phyloP scores from a whole-genome alignment of 345 rosid species.

The Salix suchowensis region DNA sequence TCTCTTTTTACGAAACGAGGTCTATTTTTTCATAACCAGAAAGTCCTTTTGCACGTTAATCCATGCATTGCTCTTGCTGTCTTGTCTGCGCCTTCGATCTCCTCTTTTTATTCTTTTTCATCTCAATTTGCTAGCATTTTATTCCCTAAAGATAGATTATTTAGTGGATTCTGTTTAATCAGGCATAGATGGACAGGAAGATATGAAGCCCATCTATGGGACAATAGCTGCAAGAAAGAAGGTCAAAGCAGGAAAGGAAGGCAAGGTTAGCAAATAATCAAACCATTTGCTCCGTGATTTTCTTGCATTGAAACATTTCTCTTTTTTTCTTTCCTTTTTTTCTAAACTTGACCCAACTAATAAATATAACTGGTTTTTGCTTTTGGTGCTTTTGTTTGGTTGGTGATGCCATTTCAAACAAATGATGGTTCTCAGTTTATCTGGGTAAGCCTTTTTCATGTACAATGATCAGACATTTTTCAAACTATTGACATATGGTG shows the following conservation, averaged over 20 bases:
- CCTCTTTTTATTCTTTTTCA: not conserved
- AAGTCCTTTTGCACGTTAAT: not conserved
- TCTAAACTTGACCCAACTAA: not conserved
- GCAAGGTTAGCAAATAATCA: constrained; percentile 47
- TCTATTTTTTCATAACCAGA: too few relatives aligned
- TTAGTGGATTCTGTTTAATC: constrained; percentile 13
- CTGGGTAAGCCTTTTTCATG: constrained; percentile 54
- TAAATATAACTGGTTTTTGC: constrained; percentile 24
- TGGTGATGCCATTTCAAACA: constrained; percentile 23
- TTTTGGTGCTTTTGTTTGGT: constrained; percentile 19
- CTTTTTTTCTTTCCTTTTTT: constrained; percentile 7
- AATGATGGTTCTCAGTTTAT: constrained; percentile 62
- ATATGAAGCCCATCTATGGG: constrained; percentile 99
- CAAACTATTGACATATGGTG: not conserved
- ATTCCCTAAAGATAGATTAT: not conserved
- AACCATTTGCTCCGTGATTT: not conserved
- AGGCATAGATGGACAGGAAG: constrained; percentile 99
- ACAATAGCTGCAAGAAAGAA: constrained; percentile 94
- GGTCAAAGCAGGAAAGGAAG: constrained; percentile 95
- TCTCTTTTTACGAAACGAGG: too few relatives aligned
- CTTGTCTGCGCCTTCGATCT: not conserved
- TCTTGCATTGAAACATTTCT: constrained; percentile 3
- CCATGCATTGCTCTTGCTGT: not conserved
- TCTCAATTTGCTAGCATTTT: not conserved
- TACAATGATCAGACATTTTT: constrained; percentile 2